These are phyloP conservation scores for Clitoria ternatea DNA, from an alignment of 306 rosid genomes.

Conservation along the genomic window DNA sequence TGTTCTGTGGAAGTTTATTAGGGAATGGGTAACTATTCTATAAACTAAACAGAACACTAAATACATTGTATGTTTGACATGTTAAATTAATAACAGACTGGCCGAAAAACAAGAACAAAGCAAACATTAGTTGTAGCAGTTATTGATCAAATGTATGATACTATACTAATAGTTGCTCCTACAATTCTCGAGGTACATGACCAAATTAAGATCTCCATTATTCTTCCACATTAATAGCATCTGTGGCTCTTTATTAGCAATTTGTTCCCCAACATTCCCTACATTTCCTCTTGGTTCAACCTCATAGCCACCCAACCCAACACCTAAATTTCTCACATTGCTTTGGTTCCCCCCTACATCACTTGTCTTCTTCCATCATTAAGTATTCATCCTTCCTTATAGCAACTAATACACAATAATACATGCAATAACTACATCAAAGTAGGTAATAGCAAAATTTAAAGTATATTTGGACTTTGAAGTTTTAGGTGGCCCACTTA, in stretches of 20 bases:
- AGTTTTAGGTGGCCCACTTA: neutral
- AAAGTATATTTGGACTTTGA: neutral
- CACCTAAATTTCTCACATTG: neutral
- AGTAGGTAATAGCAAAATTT: neutral
- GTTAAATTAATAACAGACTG: too few relatives aligned
- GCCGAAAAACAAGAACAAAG: too few relatives aligned
- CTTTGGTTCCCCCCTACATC: neutral
- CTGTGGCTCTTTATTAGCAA: neutral
- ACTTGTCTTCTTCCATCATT: conserved; percentile 5
- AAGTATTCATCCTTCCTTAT: conserved; percentile 2
- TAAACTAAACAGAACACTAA: neutral
- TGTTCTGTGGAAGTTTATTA: too few relatives aligned
- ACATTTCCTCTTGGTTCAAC: neutral
- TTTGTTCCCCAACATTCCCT: conserved; percentile 27
- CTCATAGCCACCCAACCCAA: neutral
- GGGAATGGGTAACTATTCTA: too few relatives aligned
- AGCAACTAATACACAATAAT: neutral
- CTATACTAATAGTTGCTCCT: neutral
- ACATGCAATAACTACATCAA: neutral
- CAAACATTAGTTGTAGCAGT: neutral
- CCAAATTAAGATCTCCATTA: neutral
- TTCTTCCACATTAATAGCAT: neutral
- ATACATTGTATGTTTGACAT: neutral
- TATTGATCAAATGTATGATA: neutral
- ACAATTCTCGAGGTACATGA: neutral